Conservation (phyloP, 2,329 filamentous ascomycete genomes). For the Verticillium longisporum region DNA sequence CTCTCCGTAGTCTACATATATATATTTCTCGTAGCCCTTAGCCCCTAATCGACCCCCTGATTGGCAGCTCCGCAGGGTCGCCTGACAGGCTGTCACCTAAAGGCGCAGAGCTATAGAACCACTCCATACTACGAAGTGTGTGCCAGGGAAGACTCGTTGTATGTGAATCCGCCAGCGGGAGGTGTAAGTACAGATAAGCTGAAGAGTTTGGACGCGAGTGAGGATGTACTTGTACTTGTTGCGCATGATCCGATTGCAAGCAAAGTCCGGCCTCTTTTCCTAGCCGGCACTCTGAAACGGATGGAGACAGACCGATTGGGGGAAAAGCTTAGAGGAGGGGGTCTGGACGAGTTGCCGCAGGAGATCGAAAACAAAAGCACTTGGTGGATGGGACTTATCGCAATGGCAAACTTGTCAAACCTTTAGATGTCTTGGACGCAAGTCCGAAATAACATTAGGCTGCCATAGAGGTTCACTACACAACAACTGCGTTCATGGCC, state of each 20-base stretch:
- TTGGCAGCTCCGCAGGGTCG: too few species aligned
- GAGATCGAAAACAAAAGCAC: constrained; percentile 1
- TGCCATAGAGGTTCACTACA: not conserved
- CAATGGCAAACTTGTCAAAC: constrained; percentile 5
- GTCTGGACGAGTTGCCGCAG: constrained; percentile 3
- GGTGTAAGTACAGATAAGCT: constrained; percentile 4
- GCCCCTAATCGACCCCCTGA: too few species aligned
- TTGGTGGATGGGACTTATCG: constrained; percentile 4
- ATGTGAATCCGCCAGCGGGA: constrained; percentile 8
- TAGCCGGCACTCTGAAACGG: not conserved
- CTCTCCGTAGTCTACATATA: too few species aligned
- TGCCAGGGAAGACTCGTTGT: constrained; percentile 9
- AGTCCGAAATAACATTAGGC: not conserved
- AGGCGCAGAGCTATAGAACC: not conserved
- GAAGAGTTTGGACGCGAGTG: constrained; percentile 8
- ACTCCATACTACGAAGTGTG: constrained; percentile 4
- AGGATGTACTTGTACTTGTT: constrained; percentile 10
- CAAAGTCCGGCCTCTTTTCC: constrained; percentile 4
- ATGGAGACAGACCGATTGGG: constrained; percentile 2
- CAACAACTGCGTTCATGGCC: not conserved
- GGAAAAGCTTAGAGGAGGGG: constrained; percentile 2
- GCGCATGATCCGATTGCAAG: constrained; percentile 10
- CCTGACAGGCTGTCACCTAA: not conserved
- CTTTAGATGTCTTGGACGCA: not conserved
- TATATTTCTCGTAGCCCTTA: too few species aligned